Base-by-base conservation (phyloP, 306 rosid genomes). In the Potentilla sterilis region DNA sequence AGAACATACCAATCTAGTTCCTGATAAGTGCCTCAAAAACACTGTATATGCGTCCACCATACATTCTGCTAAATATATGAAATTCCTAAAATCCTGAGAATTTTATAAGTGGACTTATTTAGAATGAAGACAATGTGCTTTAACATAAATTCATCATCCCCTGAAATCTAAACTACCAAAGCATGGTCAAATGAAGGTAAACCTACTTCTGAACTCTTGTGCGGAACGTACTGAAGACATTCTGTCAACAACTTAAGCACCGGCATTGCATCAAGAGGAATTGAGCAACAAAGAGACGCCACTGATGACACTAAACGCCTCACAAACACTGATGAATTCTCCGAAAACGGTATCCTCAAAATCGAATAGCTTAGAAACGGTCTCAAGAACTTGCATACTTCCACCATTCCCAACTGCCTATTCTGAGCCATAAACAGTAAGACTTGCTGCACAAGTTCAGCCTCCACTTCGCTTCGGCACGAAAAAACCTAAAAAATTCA, bases 381-480 rank as follows among this genome's bases (percentile, higher is more conserved):
- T 78, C 87, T 87, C 73, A 95, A 83, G 76, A 92, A 92, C 65
- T 86, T 85, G 67, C 98, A 92, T 70, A 86, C 88, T 51, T 79
- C 82, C 40, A 72, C 85, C 90, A 95, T 81, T 72, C 91, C 90
- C 81, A 87, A 52, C 48, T 22, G 79, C 92, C 83, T 84, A 73
- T 84, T 85, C 75, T 87, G 88, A 49, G 75, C 79, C 86, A 86
- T 80, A 74, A 95, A 90, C 75, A 89, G 72, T 81, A 85, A 81
- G 54, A 92, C 93, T 75, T 95, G 97, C 81, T 81, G 96, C 86
- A 86, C 81, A 34, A 95, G 97, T 77, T 95, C 97, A 19, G 87
- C 65, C 34, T 95, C 93, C 78, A 84, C 96, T 73, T 95, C 96
- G 3, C 44, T 46, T 78, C 93, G 93, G 80, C 92, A 74, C 6